Evolutionary conservation across 2,329 filamentous ascomycete species (phyloP), one percentile per base, ranked within the genome.

Genomic region (Botrytis tulipae): DNA sequence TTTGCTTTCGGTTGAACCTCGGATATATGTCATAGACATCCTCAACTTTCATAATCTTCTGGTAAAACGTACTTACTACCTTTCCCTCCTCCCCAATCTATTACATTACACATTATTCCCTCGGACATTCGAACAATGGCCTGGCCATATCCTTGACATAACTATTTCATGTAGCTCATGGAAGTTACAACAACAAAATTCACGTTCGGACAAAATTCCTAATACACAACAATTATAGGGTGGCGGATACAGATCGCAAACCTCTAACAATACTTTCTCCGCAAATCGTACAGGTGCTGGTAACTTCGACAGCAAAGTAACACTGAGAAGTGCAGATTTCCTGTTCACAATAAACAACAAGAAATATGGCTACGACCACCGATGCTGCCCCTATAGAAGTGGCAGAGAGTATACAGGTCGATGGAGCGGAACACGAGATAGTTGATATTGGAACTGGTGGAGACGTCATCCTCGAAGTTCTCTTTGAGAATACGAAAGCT

Each of bases 391-490:
- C 71, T 14, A 22, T 44, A 44, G 65, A 70, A n/a, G 25, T 37
- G 20, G 59, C 44, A n/a, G 74, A 76, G 54, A 59, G 61, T 40
- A 74, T 74, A 3, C 70, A 73, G 35, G 73, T 80, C 18, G 79
- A 79, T 40, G 76, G 75, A 6, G 74, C 76, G 35, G 69, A 72
- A 40, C 74, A 77, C 59, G 71, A 77, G 7, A 69, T 89, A 71
- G 80, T 89, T 61, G 83, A 85, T 46, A 86, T 93, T 68, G 86
- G 86, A 35, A 77, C 84, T 6, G 82, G 83, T 25, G 92, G 92
- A 51, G 90, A 94, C 78, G 81, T 93, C 32, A 80, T 94, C 46
- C 85, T 94, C 22, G 86, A 90, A 75, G 86, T 93, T 51, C 86
- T 86, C 12, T 92, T 93, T 78, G 87, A 90, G 75, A 90, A 88